Conservation (phyloP, 192 early-diverging fungal species). For the Coemansia sp. region DNA sequence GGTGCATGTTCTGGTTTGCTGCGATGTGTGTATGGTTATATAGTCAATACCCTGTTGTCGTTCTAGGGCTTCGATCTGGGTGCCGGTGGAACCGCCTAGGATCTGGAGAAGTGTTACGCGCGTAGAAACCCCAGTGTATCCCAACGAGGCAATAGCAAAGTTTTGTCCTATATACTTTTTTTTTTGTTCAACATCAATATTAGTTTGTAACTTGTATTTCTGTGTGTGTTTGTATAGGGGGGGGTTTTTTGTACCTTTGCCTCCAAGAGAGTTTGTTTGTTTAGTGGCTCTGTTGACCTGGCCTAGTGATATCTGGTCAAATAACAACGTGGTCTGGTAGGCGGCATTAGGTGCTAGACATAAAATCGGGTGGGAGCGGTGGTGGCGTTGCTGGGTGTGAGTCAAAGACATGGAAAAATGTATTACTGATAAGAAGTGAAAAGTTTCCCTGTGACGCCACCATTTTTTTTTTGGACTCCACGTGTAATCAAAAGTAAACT, state of each 20-base stretch:
- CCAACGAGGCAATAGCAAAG: slow-evolving; percentile 35
- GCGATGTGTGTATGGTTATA: slow-evolving; percentile 17
- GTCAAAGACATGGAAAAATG: neutral
- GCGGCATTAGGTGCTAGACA: slow-evolving; percentile 44
- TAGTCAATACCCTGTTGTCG: slow-evolving; percentile 17
- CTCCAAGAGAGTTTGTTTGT: slow-evolving; percentile 42
- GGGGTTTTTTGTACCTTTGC: slow-evolving; percentile 22
- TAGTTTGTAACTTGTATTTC: neutral
- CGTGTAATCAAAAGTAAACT: neutral
- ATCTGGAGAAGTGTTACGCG: slow-evolving; percentile 36
- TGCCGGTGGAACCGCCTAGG: slow-evolving; percentile 26
- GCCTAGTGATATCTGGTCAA: slow-evolving; percentile 16
- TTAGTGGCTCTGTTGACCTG: slow-evolving; percentile 28
- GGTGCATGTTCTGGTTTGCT: slow-evolving; percentile 31
- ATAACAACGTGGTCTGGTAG: slow-evolving; percentile 32
- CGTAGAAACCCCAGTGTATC: slow-evolving; percentile 13
- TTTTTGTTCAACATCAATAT: neutral
- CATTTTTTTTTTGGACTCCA: no score
- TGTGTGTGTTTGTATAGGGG: no score
- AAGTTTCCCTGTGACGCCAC: no score
- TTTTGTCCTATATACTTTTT: slow-evolving; percentile 24
- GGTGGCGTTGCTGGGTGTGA: slow-evolving; percentile 2
- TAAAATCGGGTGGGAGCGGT: slow-evolving; percentile 7
- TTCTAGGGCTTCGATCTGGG: slow-evolving; percentile 35
- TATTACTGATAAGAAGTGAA: neutral